Evolutionary conservation across 1,284 basidiomycete species (phyloP).

Genomic region (Rugosomyces carneus): DNA sequence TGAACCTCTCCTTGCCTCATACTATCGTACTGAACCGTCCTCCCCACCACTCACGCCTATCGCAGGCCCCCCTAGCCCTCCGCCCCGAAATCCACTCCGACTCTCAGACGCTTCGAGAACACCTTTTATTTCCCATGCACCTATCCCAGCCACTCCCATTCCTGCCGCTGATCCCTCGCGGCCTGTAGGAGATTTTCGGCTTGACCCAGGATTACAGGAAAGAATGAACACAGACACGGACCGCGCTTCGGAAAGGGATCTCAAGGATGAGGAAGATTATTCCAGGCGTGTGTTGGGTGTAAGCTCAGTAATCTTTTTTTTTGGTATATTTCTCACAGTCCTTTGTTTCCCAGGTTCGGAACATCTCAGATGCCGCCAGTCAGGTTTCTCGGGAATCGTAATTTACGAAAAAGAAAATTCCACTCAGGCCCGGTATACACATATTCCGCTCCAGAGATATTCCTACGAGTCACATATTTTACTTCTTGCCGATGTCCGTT

Average conservation of each 20-base stretch:
- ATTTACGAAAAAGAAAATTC: slow-evolving; percentile 5
- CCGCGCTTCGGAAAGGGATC: slow-evolving; percentile 26
- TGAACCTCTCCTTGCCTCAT: slow-evolving; percentile 54
- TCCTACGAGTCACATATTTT: neutral
- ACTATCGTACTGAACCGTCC: slow-evolving; percentile 20
- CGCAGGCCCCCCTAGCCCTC: slow-evolving; percentile 28
- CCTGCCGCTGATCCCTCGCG: slow-evolving; percentile 26
- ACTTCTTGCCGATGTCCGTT: neutral
- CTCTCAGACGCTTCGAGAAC: slow-evolving; percentile 19
- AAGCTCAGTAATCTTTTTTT: slow-evolving; percentile 18
- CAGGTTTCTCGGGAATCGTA: slow-evolving; percentile 29
- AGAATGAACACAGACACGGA: slow-evolving; percentile 29
- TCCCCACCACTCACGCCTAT: slow-evolving; percentile 14
- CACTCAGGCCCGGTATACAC: neutral
- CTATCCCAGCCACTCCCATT: slow-evolving; percentile 9
- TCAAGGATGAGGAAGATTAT: slow-evolving; percentile 51
- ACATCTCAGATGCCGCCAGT: slow-evolving; percentile 37
- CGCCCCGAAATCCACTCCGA: slow-evolving; percentile 39
- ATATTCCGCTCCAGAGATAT: neutral
- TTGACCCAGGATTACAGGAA: slow-evolving; percentile 39
- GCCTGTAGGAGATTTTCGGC: slow-evolving; percentile 33
- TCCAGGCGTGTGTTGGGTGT: slow-evolving; percentile 55
- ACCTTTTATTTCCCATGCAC: slow-evolving; percentile 13
- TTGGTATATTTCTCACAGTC: neutral
- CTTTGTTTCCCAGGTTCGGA: slow-evolving; percentile 37